phyloP scores from a whole-genome alignment of 257 asterid genomes.

The Paraleonurus japonicus region DNA sequence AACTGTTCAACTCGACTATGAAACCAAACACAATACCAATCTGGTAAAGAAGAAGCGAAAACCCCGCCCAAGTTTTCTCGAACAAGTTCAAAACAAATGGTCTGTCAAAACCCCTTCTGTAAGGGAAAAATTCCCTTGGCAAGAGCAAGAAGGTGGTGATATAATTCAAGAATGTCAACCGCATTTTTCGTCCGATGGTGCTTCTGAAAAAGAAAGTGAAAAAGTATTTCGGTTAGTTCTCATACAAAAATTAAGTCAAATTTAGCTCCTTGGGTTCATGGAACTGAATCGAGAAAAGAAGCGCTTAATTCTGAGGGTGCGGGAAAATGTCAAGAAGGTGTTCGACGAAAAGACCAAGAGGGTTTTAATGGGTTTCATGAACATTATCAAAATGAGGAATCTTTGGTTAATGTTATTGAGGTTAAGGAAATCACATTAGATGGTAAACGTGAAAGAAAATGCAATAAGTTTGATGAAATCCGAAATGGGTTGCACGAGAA shows the following conservation, averaged over 20 bases:
- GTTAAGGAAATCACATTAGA: slow-evolving; percentile 24
- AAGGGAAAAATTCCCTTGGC: slow-evolving; percentile 77
- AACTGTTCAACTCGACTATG: slow-evolving; percentile 42
- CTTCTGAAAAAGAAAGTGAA: slow-evolving; percentile 28
- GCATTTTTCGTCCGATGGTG: slow-evolving; percentile 22
- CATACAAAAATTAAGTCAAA: slow-evolving; percentile 33
- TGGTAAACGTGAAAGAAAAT: slow-evolving; percentile 24
- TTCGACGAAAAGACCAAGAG: slow-evolving; percentile 14
- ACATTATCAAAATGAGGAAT: slow-evolving; percentile 14
- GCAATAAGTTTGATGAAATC: slow-evolving; percentile 22
- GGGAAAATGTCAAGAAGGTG: slow-evolving; percentile 17
- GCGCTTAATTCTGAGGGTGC: slow-evolving; percentile 28
- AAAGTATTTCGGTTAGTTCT: slow-evolving; percentile 23
- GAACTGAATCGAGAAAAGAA: slow-evolving; percentile 35
- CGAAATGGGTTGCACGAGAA: background rate
- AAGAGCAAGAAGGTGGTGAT: slow-evolving; percentile 33
- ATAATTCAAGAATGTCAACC: slow-evolving; percentile 32
- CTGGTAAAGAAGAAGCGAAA: slow-evolving; percentile 56
- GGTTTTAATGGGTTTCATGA: slow-evolving; percentile 23
- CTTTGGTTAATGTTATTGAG: slow-evolving; percentile 19
- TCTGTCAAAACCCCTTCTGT: slow-evolving; percentile 54
- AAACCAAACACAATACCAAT: slow-evolving; percentile 17
- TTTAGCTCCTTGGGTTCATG: slow-evolving; percentile 79
- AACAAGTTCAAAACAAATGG: slow-evolving; percentile 79
- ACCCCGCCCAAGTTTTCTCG: slow-evolving; percentile 81